Evolutionary conservation across 208 protist species (phyloP).

Genomic region (Angomonas ambiguus): DNA sequence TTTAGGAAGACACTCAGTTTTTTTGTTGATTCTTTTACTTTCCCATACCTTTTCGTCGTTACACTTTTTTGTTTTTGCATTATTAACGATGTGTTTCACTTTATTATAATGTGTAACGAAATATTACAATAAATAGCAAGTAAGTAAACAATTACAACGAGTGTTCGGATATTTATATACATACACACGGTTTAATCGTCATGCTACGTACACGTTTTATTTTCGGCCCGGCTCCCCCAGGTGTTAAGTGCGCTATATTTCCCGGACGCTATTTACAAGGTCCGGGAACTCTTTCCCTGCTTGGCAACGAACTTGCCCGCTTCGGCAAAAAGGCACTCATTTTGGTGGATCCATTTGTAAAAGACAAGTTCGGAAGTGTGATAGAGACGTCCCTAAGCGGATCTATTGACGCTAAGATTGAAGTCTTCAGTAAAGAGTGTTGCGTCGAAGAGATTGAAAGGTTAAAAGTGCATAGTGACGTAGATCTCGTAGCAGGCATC

Average conservation of each 20-base stretch:
- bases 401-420: conserved; percentile 1
- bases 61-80: background rate
- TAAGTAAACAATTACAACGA: background rate
- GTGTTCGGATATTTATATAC: background rate
- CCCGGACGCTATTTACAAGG: conserved; percentile 30
- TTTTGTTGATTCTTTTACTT: too few species aligned
- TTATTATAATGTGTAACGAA: background rate
- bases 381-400: conserved; percentile 4
- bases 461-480: background rate
- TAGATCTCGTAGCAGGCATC: conserved; percentile 20
- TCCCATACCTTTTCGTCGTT: background rate
- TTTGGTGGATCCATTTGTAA: conserved; percentile 20
- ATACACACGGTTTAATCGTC: background rate
- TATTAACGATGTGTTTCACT: background rate
- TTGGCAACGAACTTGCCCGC: conserved; percentile 19
- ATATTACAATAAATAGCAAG: background rate
- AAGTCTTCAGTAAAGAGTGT: conserved; percentile 22
- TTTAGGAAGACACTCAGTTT: background rate
- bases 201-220: background rate
- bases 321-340: conserved; percentile 20
- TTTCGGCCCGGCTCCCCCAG: background rate
- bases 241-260: conserved; percentile 15
- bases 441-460: conserved; percentile 21
- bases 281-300: conserved; percentile 16
- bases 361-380: conserved; percentile 8